Evolutionary conservation across 257 asterid species (phyloP).

Genomic region (Nicotiana paniculata): DNA sequence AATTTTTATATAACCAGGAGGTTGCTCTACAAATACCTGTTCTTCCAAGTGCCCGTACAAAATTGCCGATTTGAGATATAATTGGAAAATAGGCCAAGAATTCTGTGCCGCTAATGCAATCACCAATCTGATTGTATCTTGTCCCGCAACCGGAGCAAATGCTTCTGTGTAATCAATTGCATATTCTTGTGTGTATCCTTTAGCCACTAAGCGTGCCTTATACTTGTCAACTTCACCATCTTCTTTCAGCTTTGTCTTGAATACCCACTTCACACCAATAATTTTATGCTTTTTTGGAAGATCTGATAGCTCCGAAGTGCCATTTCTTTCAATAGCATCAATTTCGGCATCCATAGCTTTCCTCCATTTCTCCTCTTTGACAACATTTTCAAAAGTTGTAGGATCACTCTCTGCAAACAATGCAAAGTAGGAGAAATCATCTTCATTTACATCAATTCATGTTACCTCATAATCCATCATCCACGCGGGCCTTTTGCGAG

Average conservation of each 20-base stretch:
- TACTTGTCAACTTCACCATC: neutral
- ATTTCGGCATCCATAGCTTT: neutral
- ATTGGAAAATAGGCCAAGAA: too few relatives aligned
- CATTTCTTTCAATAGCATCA: neutral
- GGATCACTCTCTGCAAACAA: neutral
- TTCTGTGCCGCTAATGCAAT: too few relatives aligned
- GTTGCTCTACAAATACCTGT: too few relatives aligned
- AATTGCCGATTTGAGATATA: too few relatives aligned
- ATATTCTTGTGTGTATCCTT: neutral
- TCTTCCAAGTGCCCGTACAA: too few relatives aligned
- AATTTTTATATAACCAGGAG: too few relatives aligned
- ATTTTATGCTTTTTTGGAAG: neutral
- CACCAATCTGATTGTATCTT: too few relatives aligned
- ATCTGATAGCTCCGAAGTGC: neutral
- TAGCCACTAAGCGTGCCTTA: constrained; percentile 8
- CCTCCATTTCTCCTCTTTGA: neutral
- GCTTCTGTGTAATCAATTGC: neutral
- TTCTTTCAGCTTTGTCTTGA: neutral
- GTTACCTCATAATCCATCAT: neutral
- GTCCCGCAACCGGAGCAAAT: too few relatives aligned
- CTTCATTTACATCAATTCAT: neutral
- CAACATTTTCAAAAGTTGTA: neutral
- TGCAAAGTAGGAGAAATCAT: neutral
- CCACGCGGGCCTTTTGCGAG: too few relatives aligned
- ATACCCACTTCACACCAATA: neutral